Evolutionary conservation across 2,329 filamentous ascomycete genomes (phyloP).

Genomic region (Lasiodiplodia theobromae): DNA sequence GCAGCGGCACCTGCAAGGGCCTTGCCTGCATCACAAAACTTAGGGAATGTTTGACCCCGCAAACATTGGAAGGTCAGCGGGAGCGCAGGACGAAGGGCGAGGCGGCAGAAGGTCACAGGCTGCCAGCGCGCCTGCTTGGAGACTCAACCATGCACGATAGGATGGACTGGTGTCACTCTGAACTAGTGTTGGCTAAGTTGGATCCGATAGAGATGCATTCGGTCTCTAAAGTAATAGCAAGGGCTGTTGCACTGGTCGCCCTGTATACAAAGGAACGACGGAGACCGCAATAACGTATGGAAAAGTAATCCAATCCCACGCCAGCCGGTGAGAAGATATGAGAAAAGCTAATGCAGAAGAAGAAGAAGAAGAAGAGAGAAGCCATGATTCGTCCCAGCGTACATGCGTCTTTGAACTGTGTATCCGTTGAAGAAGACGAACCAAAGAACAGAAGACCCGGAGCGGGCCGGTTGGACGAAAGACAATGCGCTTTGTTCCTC

Average conservation of each 20-base stretch:
- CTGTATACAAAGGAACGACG: constrained; percentile 31
- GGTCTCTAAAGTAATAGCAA: constrained; percentile 14
- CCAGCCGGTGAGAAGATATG: constrained; percentile 12
- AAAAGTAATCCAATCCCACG: constrained; percentile 2
- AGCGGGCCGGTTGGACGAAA: constrained; percentile 23
- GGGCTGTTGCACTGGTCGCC: neutral
- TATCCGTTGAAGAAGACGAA: constrained; percentile 27
- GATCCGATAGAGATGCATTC: constrained; percentile 11
- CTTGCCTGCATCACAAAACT: neutral
- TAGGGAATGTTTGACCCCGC: constrained; percentile 4
- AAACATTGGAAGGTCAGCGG: neutral
- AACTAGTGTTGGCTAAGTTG: neutral
- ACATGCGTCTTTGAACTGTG: constrained; percentile 37
- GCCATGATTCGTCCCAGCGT: constrained; percentile 46
- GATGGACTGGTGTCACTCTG: neutral
- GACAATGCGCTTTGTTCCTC: constrained; percentile 27
- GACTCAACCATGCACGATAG: neutral
- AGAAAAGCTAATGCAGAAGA: constrained; percentile 34
- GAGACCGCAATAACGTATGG: constrained; percentile 37
- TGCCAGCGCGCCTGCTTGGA: neutral
- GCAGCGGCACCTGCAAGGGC: neutral
- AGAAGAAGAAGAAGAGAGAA: constrained; percentile 20
- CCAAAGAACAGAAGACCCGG: constrained; percentile 27
- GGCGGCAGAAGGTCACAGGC: neutral
- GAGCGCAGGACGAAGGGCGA: neutral